Evolutionary conservation across 495 filamentous ascomycete species (phyloP), one percentile per base, ranked within the genome.

Genomic region (Penicillium turbatum): DNA sequence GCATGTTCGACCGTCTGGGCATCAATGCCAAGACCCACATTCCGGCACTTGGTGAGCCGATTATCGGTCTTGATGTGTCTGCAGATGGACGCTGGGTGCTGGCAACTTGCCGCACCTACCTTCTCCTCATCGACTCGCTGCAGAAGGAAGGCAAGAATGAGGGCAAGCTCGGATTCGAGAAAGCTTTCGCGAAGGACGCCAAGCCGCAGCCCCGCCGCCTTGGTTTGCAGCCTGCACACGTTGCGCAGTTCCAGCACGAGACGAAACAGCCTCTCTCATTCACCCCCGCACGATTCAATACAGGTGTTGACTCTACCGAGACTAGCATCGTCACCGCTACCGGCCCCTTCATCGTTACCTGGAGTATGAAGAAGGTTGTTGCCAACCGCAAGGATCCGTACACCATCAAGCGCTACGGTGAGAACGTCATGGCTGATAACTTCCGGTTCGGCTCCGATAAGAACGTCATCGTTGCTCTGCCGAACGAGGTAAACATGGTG

Each of bases 401-500:
- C 69, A 86, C 84, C 37, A 96, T 98, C 79, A 97, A 97, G 76
- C 86, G 93, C 5, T 98, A 98, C 64, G 80, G 79, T 5, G 93
- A 98, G 69, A 87, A 93, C 48, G 89, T 98, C 60, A 96, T 91
- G 77, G 93, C 93, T n/a, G 95, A 98, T 65, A 95, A 98, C 67
- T 98, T 98, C 85, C 88, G 90, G 58, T 98, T 92, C 61, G 92
- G 92, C 29, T 89, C 84, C 11, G 93, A 98, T 66, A 95, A 96
- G 80, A 96, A 96, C 60, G 88, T 98, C 56, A 96, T 98, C 64
- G 92, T 98, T 17, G 93, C 93, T 1, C 73, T 97, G 55, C 91
- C 95, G 4, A 95, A 98, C 66, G 92, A 96, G 71, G 92, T 98
- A 56, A 92, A 97, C 69, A 97, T 97, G 92, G 88, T 97, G 21